Conservation (phyloP, 768 basidiomycete genomes). For the Rhizopogon vinicolor region DNA sequence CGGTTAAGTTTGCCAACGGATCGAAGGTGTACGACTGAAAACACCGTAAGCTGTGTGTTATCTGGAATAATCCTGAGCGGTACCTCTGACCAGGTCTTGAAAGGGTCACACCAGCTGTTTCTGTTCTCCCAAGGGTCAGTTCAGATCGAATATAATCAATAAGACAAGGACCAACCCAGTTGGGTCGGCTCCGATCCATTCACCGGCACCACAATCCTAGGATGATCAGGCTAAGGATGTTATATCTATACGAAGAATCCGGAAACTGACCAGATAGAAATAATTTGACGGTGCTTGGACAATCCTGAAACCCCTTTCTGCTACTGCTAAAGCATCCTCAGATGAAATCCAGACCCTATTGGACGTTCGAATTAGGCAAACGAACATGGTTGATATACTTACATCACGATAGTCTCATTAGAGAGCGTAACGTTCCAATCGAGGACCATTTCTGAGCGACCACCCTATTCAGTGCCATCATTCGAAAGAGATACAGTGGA, state of each 20-base stretch:
- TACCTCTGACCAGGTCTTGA: no score
- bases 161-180: no score
- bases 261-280: slow-evolving; percentile 53
- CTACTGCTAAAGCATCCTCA: slow-evolving; percentile 52
- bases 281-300: slow-evolving; percentile 71
- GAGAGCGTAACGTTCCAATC: slow-evolving; percentile 41
- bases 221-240: background rate
- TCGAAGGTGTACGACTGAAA: slow-evolving; percentile 64
- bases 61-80: background rate
- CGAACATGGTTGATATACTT: slow-evolving; percentile 12
- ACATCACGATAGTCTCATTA: slow-evolving; percentile 57
- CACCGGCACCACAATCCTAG: no score
- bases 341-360: slow-evolving; percentile 71
- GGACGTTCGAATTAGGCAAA: slow-evolving; percentile 1
- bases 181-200: no score
- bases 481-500: background rate
- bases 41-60: slow-evolving; percentile 14
- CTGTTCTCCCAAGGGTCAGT: no score
- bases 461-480: background rate
- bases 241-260: background rate
- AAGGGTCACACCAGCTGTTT: no score
- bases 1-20: slow-evolving; percentile 53
- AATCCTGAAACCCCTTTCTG: slow-evolving; percentile 53
- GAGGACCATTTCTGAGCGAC: slow-evolving; percentile 56
- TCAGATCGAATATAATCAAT: no score